These are phyloP conservation scores for Pseudogymnoascus sp. DNA, from an alignment of 2,329 filamentous ascomycete genomes.

Conservation along the genomic window DNA sequence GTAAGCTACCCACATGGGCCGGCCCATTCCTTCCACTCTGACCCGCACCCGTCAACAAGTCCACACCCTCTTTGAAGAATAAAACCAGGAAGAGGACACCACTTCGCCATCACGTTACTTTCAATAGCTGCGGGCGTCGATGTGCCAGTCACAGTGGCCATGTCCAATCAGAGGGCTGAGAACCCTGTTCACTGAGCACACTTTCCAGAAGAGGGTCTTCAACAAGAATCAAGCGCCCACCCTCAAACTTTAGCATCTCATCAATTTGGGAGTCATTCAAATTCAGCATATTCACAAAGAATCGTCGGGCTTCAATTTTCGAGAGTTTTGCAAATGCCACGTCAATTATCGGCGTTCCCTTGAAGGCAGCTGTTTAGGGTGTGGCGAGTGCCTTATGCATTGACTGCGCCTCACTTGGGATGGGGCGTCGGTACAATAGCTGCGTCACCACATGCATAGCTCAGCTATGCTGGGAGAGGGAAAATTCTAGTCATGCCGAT, in stretches of 20 bases:
- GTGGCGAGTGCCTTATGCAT: not conserved
- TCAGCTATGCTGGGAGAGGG: constrained; percentile 2
- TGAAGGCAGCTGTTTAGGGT: not conserved
- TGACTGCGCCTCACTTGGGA: constrained; percentile 3
- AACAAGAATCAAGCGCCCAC: constrained; percentile 9
- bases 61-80: not conserved
- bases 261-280: constrained; percentile 11
- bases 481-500: constrained; percentile 4
- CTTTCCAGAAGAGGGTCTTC: constrained; percentile 12
- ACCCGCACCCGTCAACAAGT: not conserved
- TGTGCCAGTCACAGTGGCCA: constrained; percentile 11
- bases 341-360: constrained; percentile 7
- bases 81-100: constrained; percentile 20
- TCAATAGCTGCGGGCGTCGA: constrained; percentile 16
- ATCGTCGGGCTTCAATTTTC: not conserved
- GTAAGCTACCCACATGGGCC: constrained; percentile 6
- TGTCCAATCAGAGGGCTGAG: constrained; percentile 20
- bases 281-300: not conserved
- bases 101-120: constrained; percentile 24
- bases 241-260: constrained; percentile 4
- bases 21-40: not conserved
- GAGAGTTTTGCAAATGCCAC: not conserved
- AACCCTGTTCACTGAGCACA: constrained; percentile 18
- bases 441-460: not conserved
- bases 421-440: not conserved